phyloP scores from a whole-genome alignment of 2,329 filamentous ascomycete genomes.

The Penicillium sp. region DNA sequence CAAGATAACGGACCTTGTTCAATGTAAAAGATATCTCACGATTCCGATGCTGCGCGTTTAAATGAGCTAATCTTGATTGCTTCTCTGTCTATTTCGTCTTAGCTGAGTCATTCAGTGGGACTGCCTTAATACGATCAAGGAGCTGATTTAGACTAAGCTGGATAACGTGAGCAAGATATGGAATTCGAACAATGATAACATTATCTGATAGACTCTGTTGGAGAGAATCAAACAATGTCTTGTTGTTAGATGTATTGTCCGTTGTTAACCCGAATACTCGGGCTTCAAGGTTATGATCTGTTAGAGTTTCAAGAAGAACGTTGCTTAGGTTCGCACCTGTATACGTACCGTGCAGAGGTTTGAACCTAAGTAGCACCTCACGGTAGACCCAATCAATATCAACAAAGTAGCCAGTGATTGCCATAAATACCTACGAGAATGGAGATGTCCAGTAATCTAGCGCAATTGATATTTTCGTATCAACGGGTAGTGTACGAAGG shows the following conservation, averaged over 20 bases:
- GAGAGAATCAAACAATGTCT: conserved; percentile 1
- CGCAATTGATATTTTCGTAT: conserved; percentile 4
- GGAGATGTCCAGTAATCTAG: conserved; percentile 6
- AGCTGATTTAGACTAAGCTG: too few species aligned
- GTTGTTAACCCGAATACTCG: conserved; percentile 4
- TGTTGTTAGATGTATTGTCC: conserved; percentile 13
- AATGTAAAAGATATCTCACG: conserved; percentile 5
- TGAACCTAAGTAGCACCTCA: conserved; percentile 4
- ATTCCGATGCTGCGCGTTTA: background rate
- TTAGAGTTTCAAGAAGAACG: background rate
- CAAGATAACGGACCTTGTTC: conserved; percentile 6
- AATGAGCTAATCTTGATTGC: background rate
- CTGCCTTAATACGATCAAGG: too few species aligned
- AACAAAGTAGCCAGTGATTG: conserved; percentile 6
- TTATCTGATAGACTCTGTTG: background rate
- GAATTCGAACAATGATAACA: conserved; percentile 1
- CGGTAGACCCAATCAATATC: background rate
- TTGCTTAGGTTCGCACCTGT: background rate
- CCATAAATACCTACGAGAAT: conserved; percentile 3
- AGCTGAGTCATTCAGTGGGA: too few species aligned
- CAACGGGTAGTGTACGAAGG: too few species aligned
- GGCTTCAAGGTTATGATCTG: conserved; percentile 4
- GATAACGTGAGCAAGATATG: too few species aligned
- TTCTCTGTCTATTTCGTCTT: too few species aligned
- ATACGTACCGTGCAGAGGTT: background rate